Evolutionary conservation across 2,329 filamentous ascomycete genomes (phyloP).

Genomic region (Didymella pinodella): DNA sequence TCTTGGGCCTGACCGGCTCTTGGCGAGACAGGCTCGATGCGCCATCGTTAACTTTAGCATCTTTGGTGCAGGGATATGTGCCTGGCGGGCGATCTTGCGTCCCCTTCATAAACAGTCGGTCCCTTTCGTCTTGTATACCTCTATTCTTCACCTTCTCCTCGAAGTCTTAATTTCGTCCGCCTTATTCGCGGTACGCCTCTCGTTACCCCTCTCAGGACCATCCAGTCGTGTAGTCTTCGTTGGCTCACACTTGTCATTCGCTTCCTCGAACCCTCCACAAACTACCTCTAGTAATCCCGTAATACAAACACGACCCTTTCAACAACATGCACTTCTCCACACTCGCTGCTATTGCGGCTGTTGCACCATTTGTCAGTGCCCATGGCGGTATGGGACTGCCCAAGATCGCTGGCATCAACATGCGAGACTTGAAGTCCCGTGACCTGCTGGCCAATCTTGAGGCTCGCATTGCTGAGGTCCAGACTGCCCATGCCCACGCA

Average conservation of each 20-base stretch:
- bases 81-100: conserved; percentile 27
- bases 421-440: conserved; percentile 47
- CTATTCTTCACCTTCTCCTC: conserved; percentile 28
- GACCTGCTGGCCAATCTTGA: conserved; percentile 41
- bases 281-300: conserved; percentile 32
- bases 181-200: conserved; percentile 28
- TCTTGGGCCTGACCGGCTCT: conserved; percentile 22
- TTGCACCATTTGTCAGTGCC: conserved; percentile 42
- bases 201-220: conserved; percentile 29
- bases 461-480: conserved; percentile 36
- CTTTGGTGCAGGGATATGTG: conserved; percentile 25
- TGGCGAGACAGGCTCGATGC: conserved; percentile 24
- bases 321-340: conserved; percentile 46
- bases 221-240: conserved; percentile 39
- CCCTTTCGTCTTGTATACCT: conserved; percentile 17
- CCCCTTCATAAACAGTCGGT: conserved; percentile 32
- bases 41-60: conserved; percentile 36
- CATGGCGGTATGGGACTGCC: conserved; percentile 43
- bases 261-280: conserved; percentile 27
- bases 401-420: conserved; percentile 46
- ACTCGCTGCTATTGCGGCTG: conserved; percentile 40
- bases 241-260: conserved; percentile 45
- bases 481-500: conserved; percentile 32
- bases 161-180: conserved; percentile 28
- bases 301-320: conserved; percentile 31